Base-by-base conservation (phyloP, 352 stramenopile species). In the Phytopythium helicoides region DNA sequence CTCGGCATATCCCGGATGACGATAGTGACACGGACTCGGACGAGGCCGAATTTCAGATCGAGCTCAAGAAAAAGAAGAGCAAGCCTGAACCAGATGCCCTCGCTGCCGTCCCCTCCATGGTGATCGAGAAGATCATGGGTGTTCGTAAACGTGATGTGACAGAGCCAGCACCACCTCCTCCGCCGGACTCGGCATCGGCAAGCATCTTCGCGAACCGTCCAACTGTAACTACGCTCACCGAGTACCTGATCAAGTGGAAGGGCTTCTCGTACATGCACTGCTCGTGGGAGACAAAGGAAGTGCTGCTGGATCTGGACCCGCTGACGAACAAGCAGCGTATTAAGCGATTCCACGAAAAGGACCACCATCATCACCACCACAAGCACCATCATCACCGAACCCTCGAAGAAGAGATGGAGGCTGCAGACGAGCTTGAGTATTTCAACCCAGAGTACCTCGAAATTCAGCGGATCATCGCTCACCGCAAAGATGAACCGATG, bases 191-290 rank as follows among this genome's bases (percentile, higher is more conserved):
- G 31, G 66, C 60, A 11, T 68, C 62, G 28, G 68, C 61, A 39
- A 74, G 62, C 37, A 62, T 83, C 44, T 79, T 81, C 42, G 58
- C 62, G 15, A 71, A 59, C 33, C 50, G 66, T 10, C 62, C 66
- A 12, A 75, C 57, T 6, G 80, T 67, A 15, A 52, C 61, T 31
- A 48, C 64, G 1, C 53, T 86, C 22, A 73, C 65, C 3, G 85
- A 97, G 66, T 96, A 94, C 52, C 81, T 86, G 22, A 94, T 96
- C 66, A 96, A 96, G 68, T 96, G 86, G 86, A 94, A 93, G 59
- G 83, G 81, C 12, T 94, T 93, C 50, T 92, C 86, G 44, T 92
- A 95, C 68, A 75, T 96, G 62, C 87, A 95, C 58, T 83, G 78
- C 38, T 87, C 84, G 62, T 96, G 87, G 87, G 85, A 95, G 66